phyloP scores from a whole-genome alignment of 495 filamentous ascomycete genomes.

The Ascodesmis nigricans region DNA sequence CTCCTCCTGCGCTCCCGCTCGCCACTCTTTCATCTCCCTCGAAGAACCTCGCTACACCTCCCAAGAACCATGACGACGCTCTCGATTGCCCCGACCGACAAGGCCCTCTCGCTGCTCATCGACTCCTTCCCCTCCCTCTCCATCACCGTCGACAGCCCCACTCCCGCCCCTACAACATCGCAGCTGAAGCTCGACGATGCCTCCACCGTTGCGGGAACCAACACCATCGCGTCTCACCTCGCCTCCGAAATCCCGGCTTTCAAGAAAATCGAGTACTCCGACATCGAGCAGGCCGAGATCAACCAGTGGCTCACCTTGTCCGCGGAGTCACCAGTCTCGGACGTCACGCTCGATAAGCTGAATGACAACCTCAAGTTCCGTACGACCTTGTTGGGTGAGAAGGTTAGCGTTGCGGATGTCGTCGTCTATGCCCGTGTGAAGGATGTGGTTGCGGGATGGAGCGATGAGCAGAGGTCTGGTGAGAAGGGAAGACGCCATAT shows the following conservation, averaged over 20 bases:
- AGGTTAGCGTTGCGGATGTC: constrained; percentile 76
- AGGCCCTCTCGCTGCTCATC: constrained; percentile 15
- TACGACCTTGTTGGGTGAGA: constrained; percentile 72
- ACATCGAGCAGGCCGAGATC: constrained; percentile 61
- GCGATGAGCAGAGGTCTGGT: constrained; percentile 69
- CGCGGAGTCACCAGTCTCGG: constrained; percentile 32
- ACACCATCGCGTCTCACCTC: constrained; percentile 18
- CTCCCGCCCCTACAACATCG: constrained; percentile 7
- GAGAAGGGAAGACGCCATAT: constrained; percentile 78
- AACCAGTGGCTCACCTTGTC: constrained; percentile 68
- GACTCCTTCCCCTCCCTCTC: constrained; percentile 10
- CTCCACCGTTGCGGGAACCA: constrained; percentile 15
- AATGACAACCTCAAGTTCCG: constrained; percentile 73
- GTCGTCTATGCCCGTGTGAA: constrained; percentile 65
- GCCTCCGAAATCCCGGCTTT: constrained; percentile 25
- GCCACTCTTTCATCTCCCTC: not conserved
- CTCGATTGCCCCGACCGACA: constrained; percentile 12
- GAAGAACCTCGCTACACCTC: too few species aligned
- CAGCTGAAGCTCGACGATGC: constrained; percentile 9
- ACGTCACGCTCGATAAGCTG: constrained; percentile 48
- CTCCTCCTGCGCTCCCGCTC: not conserved
- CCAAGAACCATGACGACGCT: constrained; percentile 2
- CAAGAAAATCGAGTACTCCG: constrained; percentile 43
- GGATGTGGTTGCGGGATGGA: constrained; percentile 59
- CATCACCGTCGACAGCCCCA: constrained; percentile 2